These are phyloP conservation scores for Aspergillus niger DNA, from an alignment of 2,329 filamentous ascomycete species.

Conservation along the genomic window DNA sequence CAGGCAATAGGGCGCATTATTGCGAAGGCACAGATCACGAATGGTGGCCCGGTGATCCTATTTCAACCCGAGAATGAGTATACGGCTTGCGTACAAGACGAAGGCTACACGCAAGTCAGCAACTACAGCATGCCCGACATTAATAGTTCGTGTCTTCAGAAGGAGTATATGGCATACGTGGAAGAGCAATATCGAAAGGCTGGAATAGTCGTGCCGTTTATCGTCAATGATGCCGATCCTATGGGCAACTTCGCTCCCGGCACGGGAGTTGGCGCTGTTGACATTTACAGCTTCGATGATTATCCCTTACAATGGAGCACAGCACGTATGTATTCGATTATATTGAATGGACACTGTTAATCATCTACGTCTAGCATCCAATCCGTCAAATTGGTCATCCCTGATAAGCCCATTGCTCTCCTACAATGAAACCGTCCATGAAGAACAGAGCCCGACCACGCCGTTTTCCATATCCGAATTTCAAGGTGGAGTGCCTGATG, in stretches of 20 bases:
- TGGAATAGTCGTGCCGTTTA: constrained; percentile 70
- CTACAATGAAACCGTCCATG: not conserved
- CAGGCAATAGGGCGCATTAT: constrained; percentile 59
- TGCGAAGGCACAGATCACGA: constrained; percentile 67
- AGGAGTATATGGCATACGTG: constrained; percentile 67
- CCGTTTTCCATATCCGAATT: constrained; percentile 11
- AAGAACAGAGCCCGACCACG: constrained; percentile 1
- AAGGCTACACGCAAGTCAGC: not conserved
- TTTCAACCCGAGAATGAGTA: constrained; percentile 82
- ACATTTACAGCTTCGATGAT: constrained; percentile 53
- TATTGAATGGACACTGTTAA: no score
- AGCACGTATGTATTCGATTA: not conserved
- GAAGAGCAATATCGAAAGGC: constrained; percentile 65
- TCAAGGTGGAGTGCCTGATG: constrained; percentile 6
- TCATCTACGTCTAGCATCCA: not conserved
- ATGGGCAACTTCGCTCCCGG: constrained; percentile 65
- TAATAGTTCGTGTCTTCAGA: constrained; percentile 59
- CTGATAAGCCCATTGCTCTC: not conserved
- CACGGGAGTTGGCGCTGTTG: constrained; percentile 24
- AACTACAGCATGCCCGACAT: constrained; percentile 14
- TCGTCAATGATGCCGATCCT: constrained; percentile 67
- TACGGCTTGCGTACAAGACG: constrained; percentile 37
- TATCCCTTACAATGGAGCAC: constrained; percentile 8
- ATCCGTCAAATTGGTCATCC: not conserved
- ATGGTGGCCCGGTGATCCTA: constrained; percentile 74